Base-by-base conservation (phyloP, 371 early-diverging fungal genomes). In the Haplosporangium sp. region DNA sequence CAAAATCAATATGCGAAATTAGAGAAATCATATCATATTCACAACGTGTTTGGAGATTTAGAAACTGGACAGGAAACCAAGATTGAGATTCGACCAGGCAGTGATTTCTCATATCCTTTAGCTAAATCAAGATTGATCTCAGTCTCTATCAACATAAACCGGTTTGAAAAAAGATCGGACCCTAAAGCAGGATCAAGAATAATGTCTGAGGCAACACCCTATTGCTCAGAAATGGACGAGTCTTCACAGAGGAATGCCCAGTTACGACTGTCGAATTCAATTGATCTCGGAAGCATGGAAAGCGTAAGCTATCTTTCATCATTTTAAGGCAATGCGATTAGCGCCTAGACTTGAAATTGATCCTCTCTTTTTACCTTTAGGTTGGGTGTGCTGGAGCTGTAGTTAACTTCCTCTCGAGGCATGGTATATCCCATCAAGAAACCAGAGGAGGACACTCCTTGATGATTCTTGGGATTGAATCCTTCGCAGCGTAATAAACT, bases 341-440 rank as follows among this genome's bases (percentile, higher is more conserved):
- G 27, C 27, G 27, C 27, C 27, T 27, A 35, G 63, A 20, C 15
- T 3, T 40, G 59, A 15, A 39, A 3, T 45, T 8, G n/a, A 38
- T 50, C 7, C 40, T 34, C 44, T 5, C 44, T 45, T 62, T 27
- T 7, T 17, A n/a, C 45, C 27, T 15, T 35, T 64, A 92, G 93
- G 82, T 92, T 65, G 88, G 91, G 7, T 88, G 89, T 72, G 88
- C 89, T 27, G 94, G 94, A 4, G 90, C 90, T 1, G 56, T 93
- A 4, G 64, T 93, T 4, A 78, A 78, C 47, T 86, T 88, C 59
- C 58, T 92, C 3, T 66, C 82, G n/a, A 78, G 85, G 38, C 67
- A 74, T 34, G 70, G 67, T 1, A 10, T 67, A 4, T 57, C 67
- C 17, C 74, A 64, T 3, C 58, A 84, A 4, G 71, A 67, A 7